Conservation (phyloP, 2,329 filamentous ascomycete species). For the Penicillium polonicum region DNA sequence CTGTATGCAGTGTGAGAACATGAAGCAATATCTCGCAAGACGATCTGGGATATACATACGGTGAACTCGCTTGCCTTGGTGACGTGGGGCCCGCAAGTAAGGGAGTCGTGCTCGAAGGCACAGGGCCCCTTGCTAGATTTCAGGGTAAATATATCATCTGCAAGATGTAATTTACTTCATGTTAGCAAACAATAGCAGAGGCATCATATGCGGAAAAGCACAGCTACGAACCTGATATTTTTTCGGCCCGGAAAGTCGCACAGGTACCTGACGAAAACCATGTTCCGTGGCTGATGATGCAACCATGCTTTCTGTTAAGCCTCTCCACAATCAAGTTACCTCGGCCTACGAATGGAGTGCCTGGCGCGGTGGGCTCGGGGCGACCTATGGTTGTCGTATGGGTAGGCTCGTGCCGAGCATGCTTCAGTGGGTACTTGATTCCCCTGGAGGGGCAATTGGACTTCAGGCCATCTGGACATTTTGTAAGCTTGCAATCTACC, state of each 20-base stretch:
- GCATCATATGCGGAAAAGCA: not conserved
- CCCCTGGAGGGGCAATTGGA: conserved; percentile 62
- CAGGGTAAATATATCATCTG: conserved; percentile 51
- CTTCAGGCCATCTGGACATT: conserved; percentile 51
- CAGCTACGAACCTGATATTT: conserved; percentile 29
- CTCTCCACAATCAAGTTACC: conserved; percentile 59
- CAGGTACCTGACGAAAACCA: conserved; percentile 70
- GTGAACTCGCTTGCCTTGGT: conserved; percentile 30
- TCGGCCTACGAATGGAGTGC: conserved; percentile 54
- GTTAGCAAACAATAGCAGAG: not conserved
- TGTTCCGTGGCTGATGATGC: conserved; percentile 63
- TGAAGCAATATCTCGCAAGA: not conserved
- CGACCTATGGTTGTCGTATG: conserved; percentile 34
- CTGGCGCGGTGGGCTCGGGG: conserved; percentile 33
- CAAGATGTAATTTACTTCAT: not conserved
- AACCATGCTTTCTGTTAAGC: conserved; percentile 49
- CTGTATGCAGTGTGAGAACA: conserved; percentile 18
- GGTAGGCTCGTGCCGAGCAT: conserved; percentile 38
- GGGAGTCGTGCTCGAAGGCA: conserved; percentile 52
- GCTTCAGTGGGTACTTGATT: conserved; percentile 65
- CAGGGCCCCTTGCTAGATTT: conserved; percentile 60
- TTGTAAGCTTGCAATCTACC: not conserved
- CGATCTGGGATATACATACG: conserved; percentile 21
- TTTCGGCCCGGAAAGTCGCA: conserved; percentile 53
- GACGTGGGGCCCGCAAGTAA: conserved; percentile 52